These are phyloP conservation scores for Amborella trichopoda DNA, from an alignment of 164 flowering plant genomes.

Conservation along the genomic window DNA sequence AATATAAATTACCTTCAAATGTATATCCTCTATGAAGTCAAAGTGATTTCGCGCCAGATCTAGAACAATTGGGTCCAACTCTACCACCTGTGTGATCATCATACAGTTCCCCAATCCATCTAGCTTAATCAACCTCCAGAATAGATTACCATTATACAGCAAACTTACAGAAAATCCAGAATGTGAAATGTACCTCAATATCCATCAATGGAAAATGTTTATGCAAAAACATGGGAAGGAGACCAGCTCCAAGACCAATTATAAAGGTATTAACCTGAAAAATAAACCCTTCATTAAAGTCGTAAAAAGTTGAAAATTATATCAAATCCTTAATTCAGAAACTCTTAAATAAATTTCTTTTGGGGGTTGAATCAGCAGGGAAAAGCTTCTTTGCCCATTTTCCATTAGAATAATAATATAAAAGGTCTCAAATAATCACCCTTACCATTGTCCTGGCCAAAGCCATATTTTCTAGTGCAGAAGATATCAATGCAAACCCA, in stretches of 20 bases:
- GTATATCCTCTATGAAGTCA: constrained; percentile 49
- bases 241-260: constrained; percentile 94
- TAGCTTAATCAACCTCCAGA: not conserved
- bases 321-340: too few relatives aligned
- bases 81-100: constrained; percentile 53
- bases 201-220: constrained; percentile 42
- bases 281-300: too few relatives aligned
- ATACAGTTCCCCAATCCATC: not conserved
- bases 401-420: too few relatives aligned
- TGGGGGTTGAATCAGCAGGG: too few relatives aligned
- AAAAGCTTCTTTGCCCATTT: too few relatives aligned
- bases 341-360: too few relatives aligned
- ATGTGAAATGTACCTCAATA: constrained; percentile 40
- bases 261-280: constrained; percentile 53
- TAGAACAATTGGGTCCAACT: constrained; percentile 63
- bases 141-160: not conserved
- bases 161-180: too few relatives aligned
- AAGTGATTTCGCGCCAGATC: constrained; percentile 61
- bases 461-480: constrained; percentile 30
- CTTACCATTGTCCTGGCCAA: not conserved
- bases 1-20: constrained; percentile 45
- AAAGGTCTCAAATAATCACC: not conserved
- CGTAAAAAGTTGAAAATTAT: too few relatives aligned
- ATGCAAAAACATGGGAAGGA: constrained; percentile 88
- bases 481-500: constrained; percentile 59